These are phyloP conservation scores for Fusarium nurragi DNA, from an alignment of 2,329 filamentous ascomycete species.

Conservation along the genomic window DNA sequence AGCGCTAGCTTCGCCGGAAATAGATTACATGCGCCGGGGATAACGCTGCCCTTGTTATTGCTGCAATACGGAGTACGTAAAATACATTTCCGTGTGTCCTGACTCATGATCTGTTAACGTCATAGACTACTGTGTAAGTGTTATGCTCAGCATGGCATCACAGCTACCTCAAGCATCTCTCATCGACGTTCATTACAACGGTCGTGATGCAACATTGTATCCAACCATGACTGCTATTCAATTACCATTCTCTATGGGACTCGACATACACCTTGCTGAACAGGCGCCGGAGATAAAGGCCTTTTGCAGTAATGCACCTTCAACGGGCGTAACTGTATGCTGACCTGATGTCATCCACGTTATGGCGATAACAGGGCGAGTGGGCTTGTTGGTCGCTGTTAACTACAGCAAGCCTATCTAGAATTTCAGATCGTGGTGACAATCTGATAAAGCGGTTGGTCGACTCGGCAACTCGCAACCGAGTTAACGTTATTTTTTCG, in stretches of 20 bases:
- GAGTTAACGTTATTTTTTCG: slow-evolving; percentile 11
- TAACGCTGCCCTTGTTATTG: slow-evolving; percentile 12
- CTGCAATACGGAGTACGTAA: slow-evolving; percentile 21
- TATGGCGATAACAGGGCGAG: slow-evolving; percentile 21
- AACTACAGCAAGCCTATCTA: background rate
- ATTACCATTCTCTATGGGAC: background rate
- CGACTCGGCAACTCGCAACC: slow-evolving; percentile 25
- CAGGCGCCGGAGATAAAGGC: slow-evolving; percentile 22
- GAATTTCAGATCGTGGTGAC: background rate
- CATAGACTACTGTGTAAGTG: background rate
- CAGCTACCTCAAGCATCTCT: background rate
- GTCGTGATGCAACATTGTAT: background rate
- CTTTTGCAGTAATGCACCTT: slow-evolving; percentile 28
- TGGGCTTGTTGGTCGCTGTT: slow-evolving; percentile 13
- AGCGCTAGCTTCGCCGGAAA: slow-evolving; percentile 36
- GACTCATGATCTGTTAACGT: background rate
- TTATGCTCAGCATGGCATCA: slow-evolving; percentile 19
- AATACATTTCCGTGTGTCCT: slow-evolving; percentile 7
- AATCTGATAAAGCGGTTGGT: slow-evolving; percentile 22
- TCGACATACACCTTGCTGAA: slow-evolving; percentile 7
- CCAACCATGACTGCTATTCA: background rate
- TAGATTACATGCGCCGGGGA: slow-evolving; percentile 29
- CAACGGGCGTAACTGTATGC: slow-evolving; percentile 23
- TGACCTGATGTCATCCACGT: slow-evolving; percentile 39
- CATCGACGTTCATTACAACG: background rate